Percentiles rank a stretch among this genome's conserved stretches.
Evolutionary conservation across 2,329 filamentous ascomycete species (phyloP).

Genomic region (Ophiosphaerella herpotricha): DNA sequence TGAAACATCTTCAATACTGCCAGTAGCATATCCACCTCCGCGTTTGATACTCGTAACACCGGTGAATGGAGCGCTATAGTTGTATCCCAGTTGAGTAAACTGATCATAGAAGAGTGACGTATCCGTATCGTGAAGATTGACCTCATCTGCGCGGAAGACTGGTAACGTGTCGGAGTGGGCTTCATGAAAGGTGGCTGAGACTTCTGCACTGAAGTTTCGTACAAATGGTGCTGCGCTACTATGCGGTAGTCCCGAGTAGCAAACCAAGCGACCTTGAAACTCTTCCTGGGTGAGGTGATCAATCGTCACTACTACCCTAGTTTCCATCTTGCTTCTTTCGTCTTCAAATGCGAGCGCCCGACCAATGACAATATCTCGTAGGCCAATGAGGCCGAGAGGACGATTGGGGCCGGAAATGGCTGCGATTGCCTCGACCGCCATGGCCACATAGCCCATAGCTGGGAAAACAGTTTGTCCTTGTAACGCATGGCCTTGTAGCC

Average conservation of each 20-base stretch:
- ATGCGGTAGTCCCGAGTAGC: constrained; percentile 1
- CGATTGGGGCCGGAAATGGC: constrained; percentile 1
- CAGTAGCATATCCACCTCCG: constrained; percentile 5
- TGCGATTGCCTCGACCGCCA: constrained; percentile 33
- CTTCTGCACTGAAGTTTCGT: constrained; percentile 7
- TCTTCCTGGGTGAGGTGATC: constrained; percentile 3
- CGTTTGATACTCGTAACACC: constrained; percentile 10
- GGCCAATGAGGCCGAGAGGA: constrained; percentile 8
- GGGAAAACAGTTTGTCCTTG: constrained; percentile 50
- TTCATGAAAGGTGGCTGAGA: constrained; percentile 4
- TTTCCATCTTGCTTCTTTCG: constrained; percentile 4
- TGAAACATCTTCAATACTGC: constrained; percentile 3
- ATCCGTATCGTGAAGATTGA: constrained; percentile 12
- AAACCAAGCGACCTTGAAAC: neutral
- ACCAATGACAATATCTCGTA: constrained; percentile 16
- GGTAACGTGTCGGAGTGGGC: constrained; percentile 6
- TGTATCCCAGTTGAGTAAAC: constrained; percentile 22
- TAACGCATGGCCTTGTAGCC: constrained; percentile 19
- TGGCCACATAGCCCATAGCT: constrained; percentile 50
- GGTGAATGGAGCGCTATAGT: constrained; percentile 20
- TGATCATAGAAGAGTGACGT: constrained; percentile 17
- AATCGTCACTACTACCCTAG: constrained; percentile 7
- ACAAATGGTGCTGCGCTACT: constrained; percentile 1
- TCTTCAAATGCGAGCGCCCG: constrained; percentile 17
- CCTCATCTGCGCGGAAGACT: constrained; percentile 1